Base-by-base conservation (phyloP, 2,329 filamentous ascomycete species). In the Macrophomina phaseolina region DNA sequence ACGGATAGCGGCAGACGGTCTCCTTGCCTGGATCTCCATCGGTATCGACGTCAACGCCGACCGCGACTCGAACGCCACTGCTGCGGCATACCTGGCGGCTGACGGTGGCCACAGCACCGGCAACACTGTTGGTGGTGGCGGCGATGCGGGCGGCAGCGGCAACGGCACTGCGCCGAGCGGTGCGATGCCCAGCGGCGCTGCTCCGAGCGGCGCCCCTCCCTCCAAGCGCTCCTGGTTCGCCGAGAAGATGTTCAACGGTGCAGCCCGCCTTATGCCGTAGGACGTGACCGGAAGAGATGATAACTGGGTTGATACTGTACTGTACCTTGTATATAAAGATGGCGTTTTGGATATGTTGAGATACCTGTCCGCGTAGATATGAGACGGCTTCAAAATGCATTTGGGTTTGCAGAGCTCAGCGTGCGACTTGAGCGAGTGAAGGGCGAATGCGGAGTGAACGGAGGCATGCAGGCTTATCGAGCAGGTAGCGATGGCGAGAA, bases 11-110 rank as follows among this genome's bases (percentile, higher is more conserved):
- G 18, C 72, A 5, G 71, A 73, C 16, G 76, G 75, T 65, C 60
- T 78, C n/a, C 76, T 77, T 61, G 75, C 69, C 34, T 78, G 74
- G 75, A 71, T 78, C 55, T 53, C 56, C 56, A 63, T 67, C 34
- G 65, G 65, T 23, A 48, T 67, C 38, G 60, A 67, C 38, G 52
- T 32, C 49, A 64, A 40, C 9, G 58, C 46, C 45, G 56, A 66
- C 55, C 55, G 52, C 32, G 40, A 48, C 40, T 40, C 48, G 16
- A 55, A 51, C 28, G 65, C 60, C 38, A 64, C 58, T 28, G 45
- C 48, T 52, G 65, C 65, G 11, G 65, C 65, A 8, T 67, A 67
- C 56, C 56, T 62, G 14, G 65, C 46, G 36, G 66, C 66, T 16
- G 30, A 46, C 49, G 60, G 65, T 18, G 65, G 65, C 16, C 65